Percentiles rank a stretch among this genome's conserved stretches.
These are phyloP conservation scores for Russula emetica DNA, from an alignment of 768 basidiomycete species.

Conservation along the genomic window DNA sequence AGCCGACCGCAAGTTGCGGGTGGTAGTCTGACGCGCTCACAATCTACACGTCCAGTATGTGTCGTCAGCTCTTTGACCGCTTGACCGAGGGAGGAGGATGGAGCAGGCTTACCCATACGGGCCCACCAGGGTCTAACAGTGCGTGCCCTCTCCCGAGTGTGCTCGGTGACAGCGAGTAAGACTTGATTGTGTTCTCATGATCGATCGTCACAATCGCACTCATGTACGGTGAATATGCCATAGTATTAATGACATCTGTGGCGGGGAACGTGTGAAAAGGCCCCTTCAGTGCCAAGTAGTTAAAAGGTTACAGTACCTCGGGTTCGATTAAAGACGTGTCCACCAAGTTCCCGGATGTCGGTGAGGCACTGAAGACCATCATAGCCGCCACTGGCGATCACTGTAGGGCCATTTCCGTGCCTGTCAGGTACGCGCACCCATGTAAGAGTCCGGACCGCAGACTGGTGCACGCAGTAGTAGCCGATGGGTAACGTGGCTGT, in stretches of 20 bases:
- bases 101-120: conserved; percentile 67
- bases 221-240: conserved; percentile 62
- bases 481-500: conserved; percentile 58
- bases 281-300: background rate
- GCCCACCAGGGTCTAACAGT: conserved; percentile 69
- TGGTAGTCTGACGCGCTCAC: conserved; percentile 79
- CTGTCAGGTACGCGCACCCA: conserved; percentile 70
- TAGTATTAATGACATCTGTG: conserved; percentile 65
- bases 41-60: conserved; percentile 42
- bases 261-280: conserved; percentile 1
- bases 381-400: conserved; percentile 73
- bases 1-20: conserved; percentile 75
- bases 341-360: conserved; percentile 68
- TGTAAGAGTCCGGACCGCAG: conserved; percentile 67
- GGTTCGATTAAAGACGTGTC: conserved; percentile 70
- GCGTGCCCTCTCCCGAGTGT: conserved; percentile 72
- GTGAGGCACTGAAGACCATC: conserved; percentile 74
- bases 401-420: conserved; percentile 55
- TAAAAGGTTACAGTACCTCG: conserved; percentile 47
- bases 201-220: conserved; percentile 76
- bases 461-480: conserved; percentile 71
- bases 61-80: background rate
- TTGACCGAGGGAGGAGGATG: background rate
- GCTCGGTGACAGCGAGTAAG: conserved; percentile 63
- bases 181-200: conserved; percentile 76